Evolutionary conservation across 768 basidiomycete species (phyloP).

Genomic region (Sporobolomyces pararoseus): DNA sequence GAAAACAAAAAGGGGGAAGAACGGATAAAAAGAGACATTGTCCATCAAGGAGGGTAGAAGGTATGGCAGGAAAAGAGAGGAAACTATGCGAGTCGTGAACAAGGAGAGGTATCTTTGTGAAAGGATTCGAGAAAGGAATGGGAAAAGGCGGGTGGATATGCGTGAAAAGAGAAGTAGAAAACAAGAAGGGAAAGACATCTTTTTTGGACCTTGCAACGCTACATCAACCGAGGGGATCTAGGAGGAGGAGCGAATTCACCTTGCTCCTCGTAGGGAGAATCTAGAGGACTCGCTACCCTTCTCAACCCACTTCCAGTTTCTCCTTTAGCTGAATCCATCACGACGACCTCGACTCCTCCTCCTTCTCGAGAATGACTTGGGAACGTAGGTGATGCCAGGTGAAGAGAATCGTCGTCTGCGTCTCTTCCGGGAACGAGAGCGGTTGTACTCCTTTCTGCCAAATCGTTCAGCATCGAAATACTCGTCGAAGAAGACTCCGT

Average conservation of each 20-base stretch:
- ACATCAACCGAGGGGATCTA: constrained; percentile 1
- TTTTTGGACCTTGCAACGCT: too few species aligned
- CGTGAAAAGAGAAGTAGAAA: not conserved
- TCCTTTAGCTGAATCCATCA: not conserved
- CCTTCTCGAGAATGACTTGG: not conserved
- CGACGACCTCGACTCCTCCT: constrained; percentile 13
- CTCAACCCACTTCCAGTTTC: constrained; percentile 7
- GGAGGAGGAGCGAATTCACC: not conserved
- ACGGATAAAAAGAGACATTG: too few species aligned
- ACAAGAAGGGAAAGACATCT: too few species aligned
- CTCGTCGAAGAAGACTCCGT: constrained; percentile 13
- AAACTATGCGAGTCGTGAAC: not conserved
- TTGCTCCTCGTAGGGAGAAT: constrained; percentile 20
- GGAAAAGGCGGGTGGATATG: not conserved
- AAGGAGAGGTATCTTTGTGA: not conserved
- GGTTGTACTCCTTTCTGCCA: constrained; percentile 15
- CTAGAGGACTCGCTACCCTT: constrained; percentile 14
- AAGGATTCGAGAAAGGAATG: not conserved
- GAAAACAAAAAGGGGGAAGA: not conserved
- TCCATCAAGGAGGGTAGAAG: too few species aligned
- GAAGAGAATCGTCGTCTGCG: constrained; percentile 1
- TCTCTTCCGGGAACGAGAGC: constrained; percentile 29
- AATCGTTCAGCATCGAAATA: constrained; percentile 1
- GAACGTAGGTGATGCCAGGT: constrained; percentile 1
- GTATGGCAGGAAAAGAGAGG: not conserved